Base-by-base conservation (phyloP, 2,329 filamentous ascomycete species). In the Fusarium sp. region DNA sequence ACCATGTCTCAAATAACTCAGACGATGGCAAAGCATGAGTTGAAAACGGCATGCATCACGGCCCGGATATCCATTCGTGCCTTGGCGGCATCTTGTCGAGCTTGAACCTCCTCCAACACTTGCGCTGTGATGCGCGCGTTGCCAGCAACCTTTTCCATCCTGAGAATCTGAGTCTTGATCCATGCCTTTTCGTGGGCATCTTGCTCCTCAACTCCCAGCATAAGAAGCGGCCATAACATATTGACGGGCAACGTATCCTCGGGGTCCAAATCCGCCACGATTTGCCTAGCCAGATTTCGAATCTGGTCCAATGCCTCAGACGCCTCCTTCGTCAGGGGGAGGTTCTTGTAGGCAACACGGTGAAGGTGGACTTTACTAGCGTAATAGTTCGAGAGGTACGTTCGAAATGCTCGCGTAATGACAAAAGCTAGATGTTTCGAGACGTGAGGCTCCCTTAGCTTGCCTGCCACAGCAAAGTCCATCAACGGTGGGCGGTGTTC, bases 351-450 rank as follows among this genome's bases (percentile, higher is more conserved):
- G 6, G 88, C 88, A 14, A 90, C 87, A 6, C 87, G 83, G 73
- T 90, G 88, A 6, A 90, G 82, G 71, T 89, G 86, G 33, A 90
- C 83, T 70, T 86, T 87, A 72, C 84, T 86, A 12, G 87, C 87
- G 71, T 88, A 85, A 77, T 87, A 90, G 73, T 89, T 89, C 55
- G 87, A 86, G 24, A 88, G 81, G 74, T 88, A 89, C 3, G 86
- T 87, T 35, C 87, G 81, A 70, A 88, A 88, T n/a, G 84, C 85
- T 33, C 86, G 81, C 3, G 86, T 88, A 58, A 88, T 84, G 35
- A 85, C 83, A 61, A 83, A 82, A 13, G 86, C 86, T 58, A 89
- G 81, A 44, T 85, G 84, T 31, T 82, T 81, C 14, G 85, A 86
- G 28, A 89, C 79, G 68, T 87, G 83, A 48, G 83, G 83, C 41